Evolutionary conservation across 352 stramenopile genomes (phyloP).

Genomic region (Globisporangium spiculum): DNA sequence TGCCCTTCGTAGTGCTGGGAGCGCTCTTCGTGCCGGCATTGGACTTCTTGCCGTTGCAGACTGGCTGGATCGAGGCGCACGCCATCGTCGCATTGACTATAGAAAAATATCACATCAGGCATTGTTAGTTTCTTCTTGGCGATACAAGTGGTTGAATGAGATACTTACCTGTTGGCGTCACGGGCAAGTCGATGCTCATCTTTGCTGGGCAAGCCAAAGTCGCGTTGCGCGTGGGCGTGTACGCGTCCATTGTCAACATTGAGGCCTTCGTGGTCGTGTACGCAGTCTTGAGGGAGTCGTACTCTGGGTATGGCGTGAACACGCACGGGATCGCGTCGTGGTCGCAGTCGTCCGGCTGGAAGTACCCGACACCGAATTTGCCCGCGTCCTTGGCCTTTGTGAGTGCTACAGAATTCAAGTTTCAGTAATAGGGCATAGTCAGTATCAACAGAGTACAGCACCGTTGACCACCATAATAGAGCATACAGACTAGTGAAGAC

Average conservation of each 20-base stretch:
- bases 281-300: slow-evolving; percentile 43
- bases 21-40: slow-evolving; percentile 47
- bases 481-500: not conserved
- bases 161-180: slow-evolving; percentile 30
- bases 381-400: slow-evolving; percentile 34
- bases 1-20: not conserved
- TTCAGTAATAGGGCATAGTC: not conserved
- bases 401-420: slow-evolving; percentile 15
- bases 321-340: slow-evolving; percentile 34
- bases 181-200: slow-evolving; percentile 28
- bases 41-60: slow-evolving; percentile 54
- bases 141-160: not conserved
- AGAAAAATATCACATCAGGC: not conserved
- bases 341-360: slow-evolving; percentile 43
- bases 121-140: not conserved
- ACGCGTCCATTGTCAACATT: slow-evolving; percentile 36
- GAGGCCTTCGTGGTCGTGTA: slow-evolving; percentile 45
- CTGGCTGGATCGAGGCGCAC: slow-evolving; percentile 49
- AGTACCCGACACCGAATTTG: slow-evolving; percentile 49
- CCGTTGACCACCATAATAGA: not conserved
- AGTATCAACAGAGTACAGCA: not conserved
- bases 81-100: slow-evolving; percentile 35
- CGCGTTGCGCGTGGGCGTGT: slow-evolving; percentile 28
- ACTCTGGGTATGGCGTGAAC: slow-evolving; percentile 50
- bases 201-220: slow-evolving; percentile 40